Percentiles rank a stretch among this genome's conserved stretches.
These are phyloP conservation scores for Claviceps capensis DNA, from an alignment of 2,329 filamentous ascomycete genomes.

Conservation along the genomic window DNA sequence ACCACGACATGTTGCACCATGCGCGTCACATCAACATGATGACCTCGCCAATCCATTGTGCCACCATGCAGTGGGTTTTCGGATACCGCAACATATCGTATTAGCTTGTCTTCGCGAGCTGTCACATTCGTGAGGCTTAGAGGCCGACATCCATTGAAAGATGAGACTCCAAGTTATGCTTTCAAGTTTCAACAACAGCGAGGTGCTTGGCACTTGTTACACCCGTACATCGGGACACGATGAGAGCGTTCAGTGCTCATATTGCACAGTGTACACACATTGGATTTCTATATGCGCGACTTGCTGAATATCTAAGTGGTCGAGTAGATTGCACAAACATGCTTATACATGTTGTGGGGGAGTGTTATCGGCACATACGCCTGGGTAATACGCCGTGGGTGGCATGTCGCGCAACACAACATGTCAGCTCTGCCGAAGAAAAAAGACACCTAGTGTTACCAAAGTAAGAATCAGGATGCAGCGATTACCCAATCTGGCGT, in stretches of 20 bases:
- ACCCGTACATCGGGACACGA: too few species aligned
- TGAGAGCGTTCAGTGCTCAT: too few species aligned
- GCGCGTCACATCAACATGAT: slow-evolving; percentile 3
- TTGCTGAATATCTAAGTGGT: too few species aligned
- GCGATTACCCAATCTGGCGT: too few species aligned
- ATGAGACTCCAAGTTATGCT: too few species aligned
- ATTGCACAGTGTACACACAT: too few species aligned
- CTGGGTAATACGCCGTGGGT: slow-evolving; percentile 17
- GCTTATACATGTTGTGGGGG: neutral
- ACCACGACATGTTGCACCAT: slow-evolving; percentile 2
- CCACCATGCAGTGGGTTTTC: neutral
- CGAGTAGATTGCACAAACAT: neutral
- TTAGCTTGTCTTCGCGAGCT: neutral
- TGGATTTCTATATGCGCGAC: too few species aligned
- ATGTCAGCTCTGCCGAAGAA: slow-evolving; percentile 26
- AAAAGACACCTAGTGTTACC: slow-evolving; percentile 16
- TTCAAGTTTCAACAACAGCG: too few species aligned
- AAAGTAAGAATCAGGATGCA: too few species aligned
- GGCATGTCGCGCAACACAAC: slow-evolving; percentile 22
- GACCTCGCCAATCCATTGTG: neutral
- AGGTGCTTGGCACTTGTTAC: too few species aligned
- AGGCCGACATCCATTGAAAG: too few species aligned
- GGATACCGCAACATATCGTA: neutral
- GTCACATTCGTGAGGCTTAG: too few species aligned
- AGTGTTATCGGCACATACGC: neutral